These are phyloP conservation scores for Penstemon davidsonii DNA, from an alignment of 257 asterid species.

Conservation along the genomic window DNA sequence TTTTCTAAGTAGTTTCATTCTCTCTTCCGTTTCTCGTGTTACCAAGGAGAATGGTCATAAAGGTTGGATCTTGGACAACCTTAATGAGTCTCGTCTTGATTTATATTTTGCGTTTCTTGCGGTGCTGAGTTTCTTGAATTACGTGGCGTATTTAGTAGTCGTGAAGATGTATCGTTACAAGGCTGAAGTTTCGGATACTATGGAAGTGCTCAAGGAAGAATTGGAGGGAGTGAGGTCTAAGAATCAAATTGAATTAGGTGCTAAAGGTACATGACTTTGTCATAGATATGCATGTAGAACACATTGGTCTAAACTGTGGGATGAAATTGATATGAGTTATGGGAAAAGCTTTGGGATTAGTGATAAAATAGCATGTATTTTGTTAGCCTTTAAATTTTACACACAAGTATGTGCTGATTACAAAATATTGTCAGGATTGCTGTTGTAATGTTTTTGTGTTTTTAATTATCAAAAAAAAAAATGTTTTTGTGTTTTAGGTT, in stretches of 20 bases:
- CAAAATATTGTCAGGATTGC: too few species aligned
- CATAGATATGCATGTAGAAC: neutral
- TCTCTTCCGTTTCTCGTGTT: conserved; percentile 28
- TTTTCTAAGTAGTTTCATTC: conserved; percentile 34
- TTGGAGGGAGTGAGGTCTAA: conserved; percentile 22
- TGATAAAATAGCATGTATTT: too few species aligned
- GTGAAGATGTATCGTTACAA: conserved; percentile 30
- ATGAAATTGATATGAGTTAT: too few species aligned
- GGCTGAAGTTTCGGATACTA: conserved; percentile 39
- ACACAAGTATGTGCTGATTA: too few species aligned
- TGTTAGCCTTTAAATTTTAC: too few species aligned
- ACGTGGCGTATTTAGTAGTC: conserved; percentile 19
- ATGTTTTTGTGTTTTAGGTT: too few species aligned
- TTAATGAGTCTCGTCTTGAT: conserved; percentile 40
- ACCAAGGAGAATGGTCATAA: conserved; percentile 28
- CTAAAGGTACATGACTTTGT: neutral
- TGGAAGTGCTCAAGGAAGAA: conserved; percentile 38
- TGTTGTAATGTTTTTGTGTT: too few species aligned
- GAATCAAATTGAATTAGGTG: conserved; percentile 22
- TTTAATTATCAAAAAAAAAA: too few species aligned
- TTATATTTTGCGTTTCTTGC: conserved; percentile 37
- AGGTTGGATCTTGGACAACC: conserved; percentile 34
- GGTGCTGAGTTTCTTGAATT: conserved; percentile 33
- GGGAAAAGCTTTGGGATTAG: too few species aligned
- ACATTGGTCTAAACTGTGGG: too few species aligned